Evolutionary conservation across 1,284 basidiomycete species (phyloP).

Genomic region (Cryptococcus jaspeensis): DNA sequence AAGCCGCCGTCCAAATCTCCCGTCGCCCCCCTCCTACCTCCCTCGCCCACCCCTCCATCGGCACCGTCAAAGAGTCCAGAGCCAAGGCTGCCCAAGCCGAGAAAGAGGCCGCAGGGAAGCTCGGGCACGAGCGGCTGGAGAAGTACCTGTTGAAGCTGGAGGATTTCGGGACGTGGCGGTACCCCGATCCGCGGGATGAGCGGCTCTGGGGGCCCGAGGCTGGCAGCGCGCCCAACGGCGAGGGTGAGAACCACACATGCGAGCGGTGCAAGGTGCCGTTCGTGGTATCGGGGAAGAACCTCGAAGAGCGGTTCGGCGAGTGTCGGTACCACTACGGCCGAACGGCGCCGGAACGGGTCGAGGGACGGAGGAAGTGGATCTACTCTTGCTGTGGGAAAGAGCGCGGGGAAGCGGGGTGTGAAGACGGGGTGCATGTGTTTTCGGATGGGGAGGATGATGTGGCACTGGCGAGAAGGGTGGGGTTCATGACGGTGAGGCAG

Average conservation of each 20-base stretch:
- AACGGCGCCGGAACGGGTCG: conserved; percentile 36
- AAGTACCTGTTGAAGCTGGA: conserved; percentile 61
- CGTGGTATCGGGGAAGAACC: conserved; percentile 57
- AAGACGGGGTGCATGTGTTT: conserved; percentile 37
- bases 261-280: conserved; percentile 73
- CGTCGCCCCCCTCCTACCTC: conserved; percentile 65
- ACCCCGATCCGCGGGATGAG: conserved; percentile 64
- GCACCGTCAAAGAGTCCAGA: conserved; percentile 69
- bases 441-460: conserved; percentile 57
- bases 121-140: conserved; percentile 59
- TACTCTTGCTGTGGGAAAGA: conserved; percentile 55
- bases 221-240: conserved; percentile 61
- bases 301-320: conserved; percentile 60
- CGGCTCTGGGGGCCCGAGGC: conserved; percentile 45
- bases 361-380: conserved; percentile 45
- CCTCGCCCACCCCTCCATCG: conserved; percentile 69
- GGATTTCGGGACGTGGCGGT: conserved; percentile 66
- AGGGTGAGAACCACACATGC: conserved; percentile 67
- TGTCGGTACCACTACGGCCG: conserved; percentile 84
- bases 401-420: conserved; percentile 54
- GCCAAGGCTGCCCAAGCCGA: conserved; percentile 62
- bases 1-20: conserved; percentile 47
- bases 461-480: conserved; percentile 68
- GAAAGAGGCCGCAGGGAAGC: conserved; percentile 58
- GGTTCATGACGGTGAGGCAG: conserved; percentile 62